Conservation (phyloP, 495 filamentous ascomycete genomes). For the Penicillium salamii region DNA sequence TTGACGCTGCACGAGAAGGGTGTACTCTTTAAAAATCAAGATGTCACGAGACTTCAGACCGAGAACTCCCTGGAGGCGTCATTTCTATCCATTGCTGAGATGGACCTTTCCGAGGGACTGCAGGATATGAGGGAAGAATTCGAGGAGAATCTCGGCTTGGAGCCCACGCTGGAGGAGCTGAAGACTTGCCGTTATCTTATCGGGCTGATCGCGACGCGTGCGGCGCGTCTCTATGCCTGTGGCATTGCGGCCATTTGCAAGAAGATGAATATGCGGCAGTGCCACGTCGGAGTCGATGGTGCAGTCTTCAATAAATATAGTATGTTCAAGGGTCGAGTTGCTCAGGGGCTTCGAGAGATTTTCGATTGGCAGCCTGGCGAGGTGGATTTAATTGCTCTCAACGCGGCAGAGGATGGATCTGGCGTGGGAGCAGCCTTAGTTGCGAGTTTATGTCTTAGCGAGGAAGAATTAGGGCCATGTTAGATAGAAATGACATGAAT, state of each 20-base stretch:
- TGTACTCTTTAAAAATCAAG: constrained; percentile 32
- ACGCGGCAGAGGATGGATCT: constrained; percentile 31
- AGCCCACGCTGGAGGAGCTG: constrained; percentile 63
- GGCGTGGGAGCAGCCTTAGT: constrained; percentile 32
- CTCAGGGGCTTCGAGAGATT: constrained; percentile 64
- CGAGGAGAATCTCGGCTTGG: constrained; percentile 62
- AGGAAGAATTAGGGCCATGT: neutral
- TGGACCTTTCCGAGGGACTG: constrained; percentile 66
- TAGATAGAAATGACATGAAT: neutral
- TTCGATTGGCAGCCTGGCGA: constrained; percentile 24
- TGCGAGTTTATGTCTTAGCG: constrained; percentile 20
- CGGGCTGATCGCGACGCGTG: constrained; percentile 83
- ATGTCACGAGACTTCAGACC: constrained; percentile 56
- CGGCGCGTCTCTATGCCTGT: constrained; percentile 84
- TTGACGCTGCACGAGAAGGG: constrained; percentile 32
- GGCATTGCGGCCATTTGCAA: constrained; percentile 88
- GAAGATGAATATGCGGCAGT: constrained; percentile 73
- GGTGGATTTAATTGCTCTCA: constrained; percentile 24
- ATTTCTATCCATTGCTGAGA: constrained; percentile 74
- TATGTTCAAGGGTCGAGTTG: constrained; percentile 80
- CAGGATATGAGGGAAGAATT: constrained; percentile 73
- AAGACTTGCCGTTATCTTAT: constrained; percentile 77
- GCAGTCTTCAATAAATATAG: constrained; percentile 93
- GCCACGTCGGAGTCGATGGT: constrained; percentile 91
- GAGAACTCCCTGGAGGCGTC: constrained; percentile 77